These are phyloP conservation scores for Dioscorea alata DNA, from an alignment of 106 monocot genomes.

Conservation along the genomic window DNA sequence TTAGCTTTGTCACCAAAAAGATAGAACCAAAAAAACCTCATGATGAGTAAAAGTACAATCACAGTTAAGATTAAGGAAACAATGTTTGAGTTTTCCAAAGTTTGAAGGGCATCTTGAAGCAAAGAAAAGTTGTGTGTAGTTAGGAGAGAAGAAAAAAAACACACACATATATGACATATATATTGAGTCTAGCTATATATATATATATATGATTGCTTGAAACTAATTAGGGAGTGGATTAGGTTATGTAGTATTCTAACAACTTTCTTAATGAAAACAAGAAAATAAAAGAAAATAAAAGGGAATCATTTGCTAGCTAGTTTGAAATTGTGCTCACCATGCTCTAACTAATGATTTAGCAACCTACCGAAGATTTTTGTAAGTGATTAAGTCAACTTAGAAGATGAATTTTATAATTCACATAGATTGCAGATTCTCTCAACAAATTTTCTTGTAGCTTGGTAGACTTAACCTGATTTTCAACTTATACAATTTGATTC, in stretches of 20 bases:
- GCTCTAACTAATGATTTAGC: neutral
- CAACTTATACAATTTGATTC: too few relatives aligned
- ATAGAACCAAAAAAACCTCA: too few relatives aligned
- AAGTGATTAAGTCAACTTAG: constrained; percentile 4
- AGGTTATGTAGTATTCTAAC: neutral
- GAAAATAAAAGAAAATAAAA: neutral
- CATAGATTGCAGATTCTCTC: neutral
- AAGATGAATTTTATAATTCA: neutral
- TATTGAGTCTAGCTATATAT: neutral
- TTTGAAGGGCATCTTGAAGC: too few relatives aligned
- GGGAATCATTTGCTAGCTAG: neutral
- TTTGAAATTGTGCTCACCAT: neutral
- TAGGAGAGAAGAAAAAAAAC: too few relatives aligned
- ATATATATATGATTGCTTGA: neutral
- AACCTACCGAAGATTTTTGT: neutral
- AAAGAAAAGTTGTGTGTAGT: too few relatives aligned
- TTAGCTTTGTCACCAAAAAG: too few relatives aligned
- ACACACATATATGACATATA: too few relatives aligned
- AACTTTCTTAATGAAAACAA: neutral
- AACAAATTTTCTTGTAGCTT: too few relatives aligned
- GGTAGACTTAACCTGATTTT: too few relatives aligned
- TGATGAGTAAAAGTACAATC: too few relatives aligned
- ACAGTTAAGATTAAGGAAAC: too few relatives aligned
- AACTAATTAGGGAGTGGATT: constrained; percentile 2
- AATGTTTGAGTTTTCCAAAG: too few relatives aligned